Base-by-base conservation (phyloP, 345 rosid species). In the Arabis hirsuta region DNA sequence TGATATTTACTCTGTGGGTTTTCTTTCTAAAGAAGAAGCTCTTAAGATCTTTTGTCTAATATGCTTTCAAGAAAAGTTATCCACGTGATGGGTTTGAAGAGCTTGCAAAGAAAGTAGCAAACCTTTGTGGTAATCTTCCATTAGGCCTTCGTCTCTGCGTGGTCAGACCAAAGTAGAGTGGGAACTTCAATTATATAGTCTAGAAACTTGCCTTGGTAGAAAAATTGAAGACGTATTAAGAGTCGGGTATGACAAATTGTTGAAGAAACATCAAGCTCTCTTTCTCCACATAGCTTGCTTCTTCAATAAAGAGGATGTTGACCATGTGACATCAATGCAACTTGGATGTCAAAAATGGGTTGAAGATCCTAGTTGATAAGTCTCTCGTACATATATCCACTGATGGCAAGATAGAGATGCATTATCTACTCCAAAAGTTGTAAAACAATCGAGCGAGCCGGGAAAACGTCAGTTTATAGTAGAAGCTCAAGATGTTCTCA, bases 241-340 rank as follows among this genome's bases (percentile, higher is more conserved):
- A 44, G 67, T 76, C 7, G 77, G 85, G 8, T 79, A 47, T 5
- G 69, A 79, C 42, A 74, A 66, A 8, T 31, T 82, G 2, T 24
- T 32, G 7, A 32, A 32, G 7, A 32, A 32, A 32, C 36, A 32
- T 32, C 36, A 32, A 5, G 36, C 8, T 32, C 36, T 32, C 7
- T 32, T 32, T 5, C 36, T 32, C 36, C 36, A 32, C 7, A 32
- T 32, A 32, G 36, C 36, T 32, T 32, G 36, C 36, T 5, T 32
- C 16, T 16, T 16, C 16, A 16, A 16, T 16, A 16, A 16, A 16
- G 16, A 16, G 16, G 16, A 16, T 16, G 36, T 32, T 32, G 7
- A 5, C 36, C 7, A 32, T 32, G 7, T 32, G 36, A 32, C 36
- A 32, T 32, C 36, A 32, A 32, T 32, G 36, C 6, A 32, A 32